phyloP scores from a whole-genome alignment of 805 yeast species.

The Ogataea neopini region DNA sequence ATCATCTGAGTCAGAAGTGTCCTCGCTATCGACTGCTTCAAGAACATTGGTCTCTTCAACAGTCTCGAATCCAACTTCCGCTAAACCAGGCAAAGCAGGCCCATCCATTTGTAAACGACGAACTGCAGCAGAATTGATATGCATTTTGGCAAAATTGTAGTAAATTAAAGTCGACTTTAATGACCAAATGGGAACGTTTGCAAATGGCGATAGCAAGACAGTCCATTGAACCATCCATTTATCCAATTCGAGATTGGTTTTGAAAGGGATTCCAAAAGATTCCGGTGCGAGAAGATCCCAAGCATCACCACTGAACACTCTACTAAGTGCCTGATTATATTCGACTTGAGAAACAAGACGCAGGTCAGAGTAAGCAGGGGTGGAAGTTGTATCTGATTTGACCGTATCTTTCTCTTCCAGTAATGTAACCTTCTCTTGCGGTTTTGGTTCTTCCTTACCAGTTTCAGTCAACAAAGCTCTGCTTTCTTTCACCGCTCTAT shows the following conservation, averaged over 20 bases:
- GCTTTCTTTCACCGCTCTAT: conserved; percentile 44
- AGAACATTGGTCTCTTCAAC: not conserved
- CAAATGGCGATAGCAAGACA: conserved; percentile 60
- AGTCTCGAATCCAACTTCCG: conserved; percentile 15
- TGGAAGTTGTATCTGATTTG: too few relatives aligned
- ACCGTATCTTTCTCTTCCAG: too few relatives aligned
- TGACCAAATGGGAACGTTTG: conserved; percentile 57
- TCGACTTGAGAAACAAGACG: conserved; percentile 67
- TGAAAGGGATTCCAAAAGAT: conserved; percentile 67
- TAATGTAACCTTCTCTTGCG: too few relatives aligned
- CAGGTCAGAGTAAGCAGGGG: conserved; percentile 44
- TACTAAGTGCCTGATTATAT: conserved; percentile 62
- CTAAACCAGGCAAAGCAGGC: conserved; percentile 28
- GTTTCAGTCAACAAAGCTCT: not conserved
- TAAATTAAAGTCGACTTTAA: conserved; percentile 68
- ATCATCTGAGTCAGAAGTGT: conserved; percentile 35
- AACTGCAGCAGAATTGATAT: conserved; percentile 56
- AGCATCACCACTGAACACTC: conserved; percentile 56
- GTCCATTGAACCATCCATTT: conserved; percentile 86
- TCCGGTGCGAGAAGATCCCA: conserved; percentile 63
- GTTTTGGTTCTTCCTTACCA: too few relatives aligned
- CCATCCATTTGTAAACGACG: conserved; percentile 42
- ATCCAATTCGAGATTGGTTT: conserved; percentile 64
- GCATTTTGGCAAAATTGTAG: conserved; percentile 75
- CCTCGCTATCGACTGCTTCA: too few relatives aligned